A percentile compares a stretch with the other conserved stretches of the same genome.
Evolutionary conservation across 805 yeast genomes (phyloP).

Genomic region (Pichia kluyveri): DNA sequence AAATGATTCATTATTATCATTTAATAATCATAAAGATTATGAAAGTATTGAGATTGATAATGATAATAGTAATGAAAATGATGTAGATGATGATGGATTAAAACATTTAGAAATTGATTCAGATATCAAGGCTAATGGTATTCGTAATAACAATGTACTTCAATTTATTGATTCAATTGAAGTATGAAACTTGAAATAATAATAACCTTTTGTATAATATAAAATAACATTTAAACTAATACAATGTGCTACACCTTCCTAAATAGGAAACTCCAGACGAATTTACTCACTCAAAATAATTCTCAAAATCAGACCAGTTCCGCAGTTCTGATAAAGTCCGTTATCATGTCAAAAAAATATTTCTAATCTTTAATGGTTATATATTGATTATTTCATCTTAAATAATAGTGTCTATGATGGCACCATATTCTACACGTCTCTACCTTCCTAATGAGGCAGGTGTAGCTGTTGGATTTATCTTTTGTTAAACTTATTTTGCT

Average conservation of each 20-base stretch:
- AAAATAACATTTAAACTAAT: too few relatives aligned
- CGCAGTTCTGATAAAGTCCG: too few relatives aligned
- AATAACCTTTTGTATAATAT: too few relatives aligned
- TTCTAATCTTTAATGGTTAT: too few relatives aligned
- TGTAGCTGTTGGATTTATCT: background rate
- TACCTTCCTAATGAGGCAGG: background rate
- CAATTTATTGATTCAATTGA: conserved; percentile 55
- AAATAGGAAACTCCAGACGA: background rate
- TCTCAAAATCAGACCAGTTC: too few relatives aligned
- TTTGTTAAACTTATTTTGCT: too few relatives aligned
- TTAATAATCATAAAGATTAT: background rate
- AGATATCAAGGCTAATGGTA: conserved; percentile 48
- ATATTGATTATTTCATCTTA: too few relatives aligned
- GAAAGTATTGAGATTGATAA: conserved; percentile 2
- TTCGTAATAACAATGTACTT: conserved; percentile 52
- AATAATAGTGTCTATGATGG: too few relatives aligned
- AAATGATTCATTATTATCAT: background rate
- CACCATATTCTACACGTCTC: background rate
- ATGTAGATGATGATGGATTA: conserved; percentile 14
- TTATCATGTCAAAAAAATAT: background rate
- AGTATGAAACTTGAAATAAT: conserved; percentile 7
- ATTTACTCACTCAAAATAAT: background rate
- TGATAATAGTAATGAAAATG: background rate
- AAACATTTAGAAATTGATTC: conserved; percentile 8
- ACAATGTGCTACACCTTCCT: too few relatives aligned